Evolutionary conservation across 495 filamentous ascomycete species (phyloP).

Genomic region (Hypoxylon crocopeplum): DNA sequence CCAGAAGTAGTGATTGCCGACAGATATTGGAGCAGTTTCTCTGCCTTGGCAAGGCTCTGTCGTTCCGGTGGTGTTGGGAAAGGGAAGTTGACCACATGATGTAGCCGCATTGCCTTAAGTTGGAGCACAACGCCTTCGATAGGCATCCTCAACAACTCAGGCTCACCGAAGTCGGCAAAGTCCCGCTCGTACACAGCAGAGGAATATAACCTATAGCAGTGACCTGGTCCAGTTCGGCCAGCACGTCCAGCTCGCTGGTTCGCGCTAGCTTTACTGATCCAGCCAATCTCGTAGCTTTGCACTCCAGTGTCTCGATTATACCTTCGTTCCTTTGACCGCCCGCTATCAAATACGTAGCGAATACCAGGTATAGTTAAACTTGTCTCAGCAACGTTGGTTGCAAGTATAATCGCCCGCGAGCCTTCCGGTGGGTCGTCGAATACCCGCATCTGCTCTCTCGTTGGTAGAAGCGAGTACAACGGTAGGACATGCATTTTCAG

Average conservation of each 20-base stretch:
- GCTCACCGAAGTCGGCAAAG: constrained; percentile 83
- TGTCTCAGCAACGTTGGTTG: constrained; percentile 97
- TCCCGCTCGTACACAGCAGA: constrained; percentile 93
- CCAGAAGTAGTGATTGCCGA: constrained; percentile 70
- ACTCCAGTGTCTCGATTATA: constrained; percentile 87
- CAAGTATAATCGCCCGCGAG: constrained; percentile 85
- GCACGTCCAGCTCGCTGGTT: constrained; percentile 93
- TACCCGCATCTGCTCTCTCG: constrained; percentile 90
- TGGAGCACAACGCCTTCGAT: constrained; percentile 92
- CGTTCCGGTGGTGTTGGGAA: constrained; percentile 92
- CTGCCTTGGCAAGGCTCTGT: constrained; percentile 79
- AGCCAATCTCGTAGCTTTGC: constrained; percentile 92
- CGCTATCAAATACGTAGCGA: constrained; percentile 93
- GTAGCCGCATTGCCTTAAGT: constrained; percentile 93
- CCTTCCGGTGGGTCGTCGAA: constrained; percentile 87
- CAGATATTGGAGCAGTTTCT: constrained; percentile 80
- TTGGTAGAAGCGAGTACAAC: constrained; percentile 92
- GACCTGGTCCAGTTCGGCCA: constrained; percentile 92
- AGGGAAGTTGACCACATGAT: constrained; percentile 93
- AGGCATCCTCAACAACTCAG: constrained; percentile 90
- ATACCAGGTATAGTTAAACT: constrained; percentile 96
- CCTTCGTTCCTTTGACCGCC: constrained; percentile 87
- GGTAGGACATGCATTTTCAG: constrained; percentile 82
- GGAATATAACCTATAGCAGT: constrained; percentile 93
- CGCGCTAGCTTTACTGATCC: constrained; percentile 97